Evolutionary conservation across 2,329 filamentous ascomycete genomes (phyloP).

Genomic region (Acrocalymma vagum): DNA sequence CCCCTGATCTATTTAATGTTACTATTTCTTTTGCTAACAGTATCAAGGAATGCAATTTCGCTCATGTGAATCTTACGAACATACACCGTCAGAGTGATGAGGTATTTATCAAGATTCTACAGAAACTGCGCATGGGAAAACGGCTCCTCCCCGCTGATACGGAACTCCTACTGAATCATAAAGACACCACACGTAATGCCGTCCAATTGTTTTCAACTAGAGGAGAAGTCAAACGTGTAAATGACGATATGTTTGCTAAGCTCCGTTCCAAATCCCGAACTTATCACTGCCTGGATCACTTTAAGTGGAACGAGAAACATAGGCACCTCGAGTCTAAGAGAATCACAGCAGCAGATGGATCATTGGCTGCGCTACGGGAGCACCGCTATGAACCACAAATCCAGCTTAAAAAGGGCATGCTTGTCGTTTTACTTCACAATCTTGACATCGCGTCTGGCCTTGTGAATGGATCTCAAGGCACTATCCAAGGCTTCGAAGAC

Average conservation of each 20-base stretch:
- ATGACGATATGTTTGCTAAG: constrained; percentile 42
- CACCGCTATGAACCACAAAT: constrained; percentile 57
- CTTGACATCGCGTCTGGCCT: constrained; percentile 45
- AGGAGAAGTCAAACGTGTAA: constrained; percentile 40
- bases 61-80: constrained; percentile 60
- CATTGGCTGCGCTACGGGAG: constrained; percentile 42
- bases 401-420: constrained; percentile 60
- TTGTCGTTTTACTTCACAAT: constrained; percentile 63
- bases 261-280: constrained; percentile 30
- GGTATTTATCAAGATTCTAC: constrained; percentile 63
- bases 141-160: constrained; percentile 48
- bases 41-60: constrained; percentile 58
- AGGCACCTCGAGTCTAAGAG: constrained; percentile 20
- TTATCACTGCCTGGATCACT: constrained; percentile 52
- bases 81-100: constrained; percentile 67
- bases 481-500: constrained; percentile 46
- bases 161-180: constrained; percentile 56
- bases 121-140: constrained; percentile 62
- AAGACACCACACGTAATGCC: constrained; percentile 52
- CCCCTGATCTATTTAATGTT: too few relatives aligned
- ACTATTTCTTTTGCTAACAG: constrained; percentile 4
- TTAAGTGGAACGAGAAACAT: constrained; percentile 47
- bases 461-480: constrained; percentile 47
- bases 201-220: constrained; percentile 57
- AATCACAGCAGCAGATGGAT: constrained; percentile 16